Evolutionary conservation across 1,139 yeast species (phyloP).

Genomic region (Hemisphaericaspora lyxosophila): DNA sequence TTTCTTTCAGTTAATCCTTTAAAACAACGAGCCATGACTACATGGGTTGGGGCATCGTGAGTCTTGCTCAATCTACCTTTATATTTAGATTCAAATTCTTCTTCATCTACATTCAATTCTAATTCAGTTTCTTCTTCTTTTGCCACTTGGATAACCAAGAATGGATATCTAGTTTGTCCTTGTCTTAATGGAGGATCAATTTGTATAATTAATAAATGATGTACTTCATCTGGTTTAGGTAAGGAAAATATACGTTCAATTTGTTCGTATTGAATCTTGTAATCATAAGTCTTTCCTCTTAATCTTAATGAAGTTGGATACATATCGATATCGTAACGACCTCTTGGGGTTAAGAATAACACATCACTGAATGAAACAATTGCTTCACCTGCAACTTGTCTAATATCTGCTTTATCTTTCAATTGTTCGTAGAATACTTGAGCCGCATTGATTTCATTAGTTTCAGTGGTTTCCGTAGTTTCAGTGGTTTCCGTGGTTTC

Average conservation of each 20-base stretch:
- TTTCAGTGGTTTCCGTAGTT: slow-evolving; percentile 47
- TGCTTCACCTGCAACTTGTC: slow-evolving; percentile 95
- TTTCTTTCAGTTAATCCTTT: slow-evolving; percentile 88
- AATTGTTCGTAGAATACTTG: slow-evolving; percentile 84
- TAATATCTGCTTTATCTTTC: slow-evolving; percentile 94
- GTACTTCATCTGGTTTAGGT: slow-evolving; percentile 93
- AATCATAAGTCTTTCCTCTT: slow-evolving; percentile 97
- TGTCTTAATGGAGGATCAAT: slow-evolving; percentile 88
- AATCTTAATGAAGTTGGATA: slow-evolving; percentile 84
- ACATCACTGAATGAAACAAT: slow-evolving; percentile 91
- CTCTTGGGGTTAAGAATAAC: slow-evolving; percentile 93
- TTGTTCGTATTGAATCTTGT: slow-evolving; percentile 88
- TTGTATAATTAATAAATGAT: slow-evolving; percentile 82
- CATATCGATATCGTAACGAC: slow-evolving; percentile 96
- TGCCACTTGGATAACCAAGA: slow-evolving; percentile 83
- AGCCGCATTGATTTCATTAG: slow-evolving; percentile 73
- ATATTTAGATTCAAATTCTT: slow-evolving; percentile 74
- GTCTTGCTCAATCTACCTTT: slow-evolving; percentile 72
- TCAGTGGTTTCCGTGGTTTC: slow-evolving; percentile 52
- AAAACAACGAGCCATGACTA: slow-evolving; percentile 85
- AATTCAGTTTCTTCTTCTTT: slow-evolving; percentile 90
- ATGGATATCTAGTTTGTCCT: slow-evolving; percentile 96
- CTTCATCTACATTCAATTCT: slow-evolving; percentile 82
- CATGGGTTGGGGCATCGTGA: slow-evolving; percentile 81
- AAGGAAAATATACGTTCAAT: slow-evolving; percentile 87